Percentiles rank a stretch among this genome's conserved stretches.
Conservation (phyloP, 257 asterid genomes). For the Paulownia fortunei region DNA sequence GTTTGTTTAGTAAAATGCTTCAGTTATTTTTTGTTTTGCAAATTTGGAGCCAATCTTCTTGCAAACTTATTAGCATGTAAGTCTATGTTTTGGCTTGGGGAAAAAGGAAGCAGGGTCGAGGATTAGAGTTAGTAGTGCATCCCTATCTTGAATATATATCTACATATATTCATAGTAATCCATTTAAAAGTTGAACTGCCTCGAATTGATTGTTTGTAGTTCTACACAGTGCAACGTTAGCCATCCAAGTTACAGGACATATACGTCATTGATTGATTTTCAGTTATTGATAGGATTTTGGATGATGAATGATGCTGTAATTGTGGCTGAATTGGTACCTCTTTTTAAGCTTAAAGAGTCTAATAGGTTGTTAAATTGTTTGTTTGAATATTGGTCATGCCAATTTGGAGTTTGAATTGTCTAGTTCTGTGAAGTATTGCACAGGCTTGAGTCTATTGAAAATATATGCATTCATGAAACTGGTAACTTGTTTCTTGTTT, state of each 20-base stretch:
- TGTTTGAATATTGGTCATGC: background rate
- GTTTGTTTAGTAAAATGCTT: constrained; percentile 38
- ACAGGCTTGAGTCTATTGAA: background rate
- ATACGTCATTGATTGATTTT: background rate
- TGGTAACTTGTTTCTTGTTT: background rate
- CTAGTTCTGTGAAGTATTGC: background rate
- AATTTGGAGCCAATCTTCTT: background rate
- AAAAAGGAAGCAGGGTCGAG: background rate
- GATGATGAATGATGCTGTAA: background rate
- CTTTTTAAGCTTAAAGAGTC: background rate
- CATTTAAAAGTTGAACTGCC: constrained; percentile 4
- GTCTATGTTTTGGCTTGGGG: background rate
- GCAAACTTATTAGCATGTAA: background rate
- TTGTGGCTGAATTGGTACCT: background rate
- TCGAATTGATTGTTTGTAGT: constrained; percentile 6
- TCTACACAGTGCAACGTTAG: background rate
- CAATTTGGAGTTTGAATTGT: background rate
- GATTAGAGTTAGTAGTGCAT: background rate
- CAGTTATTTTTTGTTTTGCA: background rate
- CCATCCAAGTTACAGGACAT: background rate
- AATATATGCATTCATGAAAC: background rate
- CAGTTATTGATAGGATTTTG: background rate
- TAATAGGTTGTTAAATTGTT: background rate
- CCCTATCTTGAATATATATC: background rate
- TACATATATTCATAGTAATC: background rate